phyloP scores from a whole-genome alignment of 345 rosid species.

The Isatis tinctoria region DNA sequence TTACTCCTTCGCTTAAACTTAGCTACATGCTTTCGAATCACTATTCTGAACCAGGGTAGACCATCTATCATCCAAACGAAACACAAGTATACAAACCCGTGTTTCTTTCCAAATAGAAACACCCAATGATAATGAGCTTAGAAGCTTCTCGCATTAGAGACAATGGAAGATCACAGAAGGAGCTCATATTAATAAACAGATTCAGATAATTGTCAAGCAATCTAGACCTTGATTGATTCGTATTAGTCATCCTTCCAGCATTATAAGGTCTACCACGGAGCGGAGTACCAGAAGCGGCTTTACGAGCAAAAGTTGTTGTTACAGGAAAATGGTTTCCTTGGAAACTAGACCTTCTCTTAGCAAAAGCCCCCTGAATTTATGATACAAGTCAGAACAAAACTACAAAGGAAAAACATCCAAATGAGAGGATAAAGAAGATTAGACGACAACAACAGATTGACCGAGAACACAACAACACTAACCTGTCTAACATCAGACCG shows the following conservation, averaged over 20 bases:
- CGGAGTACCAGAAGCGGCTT: constrained; percentile 49
- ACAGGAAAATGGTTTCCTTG: constrained; percentile 61
- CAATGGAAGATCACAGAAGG: neutral
- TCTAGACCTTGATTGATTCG: constrained; percentile 61
- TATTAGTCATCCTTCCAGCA: constrained; percentile 36
- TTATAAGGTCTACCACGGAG: constrained; percentile 49
- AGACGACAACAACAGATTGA: neutral
- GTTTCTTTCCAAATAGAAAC: neutral
- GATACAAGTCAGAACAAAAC: neutral
- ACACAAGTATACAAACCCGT: neutral
- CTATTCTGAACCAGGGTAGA: neutral
- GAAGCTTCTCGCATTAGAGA: neutral
- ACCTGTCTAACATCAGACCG: constrained; percentile 84
- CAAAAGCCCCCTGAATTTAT: constrained; percentile 62
- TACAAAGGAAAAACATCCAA: neutral
- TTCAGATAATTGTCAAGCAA: constrained; percentile 3
- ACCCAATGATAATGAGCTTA: neutral
- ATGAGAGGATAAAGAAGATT: neutral
- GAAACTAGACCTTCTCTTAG: constrained; percentile 67
- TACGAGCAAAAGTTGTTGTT: constrained; percentile 48
- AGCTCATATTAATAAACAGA: neutral
- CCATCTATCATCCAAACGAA: neutral
- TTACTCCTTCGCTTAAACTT: neutral
- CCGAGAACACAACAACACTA: neutral
- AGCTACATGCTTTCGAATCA: neutral